Percentiles rank a stretch among this genome's conserved stretches.
phyloP scores from a whole-genome alignment of 23 red algal genomes.

The Gracilaria domingensis region DNA sequence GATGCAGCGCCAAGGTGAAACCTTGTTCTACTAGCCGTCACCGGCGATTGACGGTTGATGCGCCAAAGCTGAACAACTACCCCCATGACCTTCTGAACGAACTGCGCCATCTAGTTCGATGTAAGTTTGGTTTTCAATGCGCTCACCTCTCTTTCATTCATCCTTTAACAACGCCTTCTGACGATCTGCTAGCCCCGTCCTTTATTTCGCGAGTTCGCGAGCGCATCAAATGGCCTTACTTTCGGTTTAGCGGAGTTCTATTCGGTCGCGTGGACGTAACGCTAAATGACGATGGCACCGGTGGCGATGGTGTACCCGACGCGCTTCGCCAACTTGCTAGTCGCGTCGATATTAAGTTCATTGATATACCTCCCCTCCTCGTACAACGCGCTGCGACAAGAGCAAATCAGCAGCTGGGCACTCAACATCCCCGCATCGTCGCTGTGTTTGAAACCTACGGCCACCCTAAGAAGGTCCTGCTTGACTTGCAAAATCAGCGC shows the following conservation, averaged over 20 bases:
- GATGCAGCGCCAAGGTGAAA: background rate
- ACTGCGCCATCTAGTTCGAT: slow-evolving; percentile 27
- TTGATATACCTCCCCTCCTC: slow-evolving; percentile 53
- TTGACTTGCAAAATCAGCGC: slow-evolving; percentile 2
- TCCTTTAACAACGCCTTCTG: background rate
- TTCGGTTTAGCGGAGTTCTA: slow-evolving; percentile 45
- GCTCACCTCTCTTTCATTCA: background rate
- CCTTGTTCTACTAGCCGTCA: background rate
- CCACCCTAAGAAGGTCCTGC: background rate
- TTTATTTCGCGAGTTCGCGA: slow-evolving; percentile 42
- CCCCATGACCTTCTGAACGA: background rate
- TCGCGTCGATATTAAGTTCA: slow-evolving; percentile 48
- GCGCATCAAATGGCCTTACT: slow-evolving; percentile 48
- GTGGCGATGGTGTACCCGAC: slow-evolving; percentile 33
- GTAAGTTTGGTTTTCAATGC: slow-evolving; percentile 10
- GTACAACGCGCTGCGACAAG: slow-evolving; percentile 32
- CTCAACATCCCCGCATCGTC: background rate
- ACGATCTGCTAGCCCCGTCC: background rate
- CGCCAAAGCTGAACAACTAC: background rate
- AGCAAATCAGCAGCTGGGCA: background rate
- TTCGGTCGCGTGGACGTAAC: background rate
- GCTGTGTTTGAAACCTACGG: slow-evolving; percentile 70
- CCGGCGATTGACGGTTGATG: background rate
- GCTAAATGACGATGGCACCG: background rate
- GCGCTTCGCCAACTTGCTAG: slow-evolving; percentile 6